Evolutionary conservation across 2,329 filamentous ascomycete species (phyloP), one percentile per base, ranked within the genome.

Genomic region (Stagonosporopsis tanaceti): DNA sequence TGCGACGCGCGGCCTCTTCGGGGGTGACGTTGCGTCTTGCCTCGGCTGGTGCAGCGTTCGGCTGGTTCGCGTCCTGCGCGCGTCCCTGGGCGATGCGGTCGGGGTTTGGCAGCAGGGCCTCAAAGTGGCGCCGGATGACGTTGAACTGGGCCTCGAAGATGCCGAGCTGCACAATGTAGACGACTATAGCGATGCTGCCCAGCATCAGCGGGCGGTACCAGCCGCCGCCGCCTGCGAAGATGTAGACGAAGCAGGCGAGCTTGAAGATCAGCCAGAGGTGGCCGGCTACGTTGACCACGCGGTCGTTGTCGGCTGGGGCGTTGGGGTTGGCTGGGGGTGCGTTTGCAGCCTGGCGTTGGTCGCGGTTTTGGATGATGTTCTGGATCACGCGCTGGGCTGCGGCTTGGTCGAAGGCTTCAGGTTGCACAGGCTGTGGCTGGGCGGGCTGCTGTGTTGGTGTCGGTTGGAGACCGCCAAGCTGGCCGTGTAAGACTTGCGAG

Each of bases 211-310:
- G 77, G 15, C 73, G 60, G 37, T 80, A 76, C 59, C 75, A 72
- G 64, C 78, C 78, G 27, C 77, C 77, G 20, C 78, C 73, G 54
- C 79, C 79, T 6, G 73, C 81, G 58, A 87, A 80, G 65, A 87
- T 79, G 68, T 85, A 87, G 54, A 82, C 80, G 67, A 87, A 85
- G 57, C 84, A 80, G 55, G 84, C 81, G 27, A 87, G 71, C 8
- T 85, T 81, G 48, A 86, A 73, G 28, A 87, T 79, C 15, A 87
- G 78, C 86, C 86, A 89, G 24, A 83, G 62, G 25, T 83, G 80
- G 17, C 67, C 68, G 1, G 66, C 70, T 14, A 73, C 52, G 25
- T 69, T 66, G 30, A 50, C 63, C 7, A 72, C 40, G 2, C 68
- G 69, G 39, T 73, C 71, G 22, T 71, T 64, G 4, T 69, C 63